These are phyloP conservation scores for Globisporangium paroecandrum DNA, from an alignment of 352 stramenopile species.

Conservation along the genomic window DNA sequence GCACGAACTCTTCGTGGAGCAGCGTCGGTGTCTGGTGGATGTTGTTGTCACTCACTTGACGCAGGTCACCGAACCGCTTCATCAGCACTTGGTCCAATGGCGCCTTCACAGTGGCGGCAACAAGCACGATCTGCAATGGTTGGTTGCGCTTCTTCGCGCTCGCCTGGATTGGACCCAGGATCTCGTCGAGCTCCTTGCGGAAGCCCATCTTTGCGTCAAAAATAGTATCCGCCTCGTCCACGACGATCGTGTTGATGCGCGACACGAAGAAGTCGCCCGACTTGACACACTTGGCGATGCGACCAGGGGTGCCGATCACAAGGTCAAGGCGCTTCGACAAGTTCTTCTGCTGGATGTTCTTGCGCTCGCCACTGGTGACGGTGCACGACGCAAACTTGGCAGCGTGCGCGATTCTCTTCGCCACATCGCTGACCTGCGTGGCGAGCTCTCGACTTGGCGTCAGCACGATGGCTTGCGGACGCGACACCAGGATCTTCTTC, in stretches of 20 bases:
- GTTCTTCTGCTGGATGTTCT: conserved; percentile 61
- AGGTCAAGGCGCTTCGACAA: conserved; percentile 50
- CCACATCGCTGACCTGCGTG: conserved; percentile 61
- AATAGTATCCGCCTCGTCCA: conserved; percentile 80
- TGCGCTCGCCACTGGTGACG: conserved; percentile 65
- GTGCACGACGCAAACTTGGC: conserved; percentile 66
- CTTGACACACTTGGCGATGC: conserved; percentile 68
- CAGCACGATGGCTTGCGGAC: conserved; percentile 52
- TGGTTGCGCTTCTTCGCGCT: conserved; percentile 57
- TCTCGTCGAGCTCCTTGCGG: conserved; percentile 61
- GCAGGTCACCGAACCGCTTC: conserved; percentile 62
- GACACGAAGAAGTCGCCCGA: conserved; percentile 77
- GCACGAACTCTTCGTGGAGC: conserved; percentile 67
- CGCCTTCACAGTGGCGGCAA: conserved; percentile 64
- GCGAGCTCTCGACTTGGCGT: conserved; percentile 69
- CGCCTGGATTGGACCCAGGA: conserved; percentile 58
- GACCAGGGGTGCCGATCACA: conserved; percentile 72
- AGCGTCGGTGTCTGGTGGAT: conserved; percentile 65
- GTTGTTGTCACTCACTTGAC: conserved; percentile 58
- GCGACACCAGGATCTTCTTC: conserved; percentile 23
- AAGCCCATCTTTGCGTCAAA: conserved; percentile 86
- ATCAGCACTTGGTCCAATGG: conserved; percentile 71
- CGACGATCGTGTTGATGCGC: conserved; percentile 57
- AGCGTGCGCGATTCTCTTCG: conserved; percentile 59
- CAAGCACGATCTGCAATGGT: conserved; percentile 65